phyloP scores from a whole-genome alignment of 177 flowering plant genomes.

The Vitis hybrid region DNA sequence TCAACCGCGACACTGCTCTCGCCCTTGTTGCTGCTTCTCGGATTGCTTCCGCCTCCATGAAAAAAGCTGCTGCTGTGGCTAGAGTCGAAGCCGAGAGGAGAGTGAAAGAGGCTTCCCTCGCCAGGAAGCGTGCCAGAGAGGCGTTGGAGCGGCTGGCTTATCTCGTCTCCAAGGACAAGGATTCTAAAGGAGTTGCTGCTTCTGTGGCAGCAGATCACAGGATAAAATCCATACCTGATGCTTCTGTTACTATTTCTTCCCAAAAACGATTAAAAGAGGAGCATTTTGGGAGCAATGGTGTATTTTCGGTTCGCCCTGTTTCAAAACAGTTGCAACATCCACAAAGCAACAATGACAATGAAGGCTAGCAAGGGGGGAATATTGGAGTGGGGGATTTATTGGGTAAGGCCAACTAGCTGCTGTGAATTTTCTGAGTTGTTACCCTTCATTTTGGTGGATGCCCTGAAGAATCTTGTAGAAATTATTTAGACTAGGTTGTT shows the following conservation, averaged over 20 bases:
- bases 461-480: neutral
- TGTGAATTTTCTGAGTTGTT: slow-evolving; percentile 7
- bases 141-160: slow-evolving; percentile 41
- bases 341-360: neutral
- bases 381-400: neutral
- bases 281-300: neutral
- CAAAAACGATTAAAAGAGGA: neutral
- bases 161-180: slow-evolving; percentile 16
- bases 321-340: neutral
- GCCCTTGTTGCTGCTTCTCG: slow-evolving; percentile 50
- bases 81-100: slow-evolving; percentile 48
- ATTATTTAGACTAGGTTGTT: slow-evolving; percentile 1
- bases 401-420: neutral
- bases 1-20: slow-evolving; percentile 20
- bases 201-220: neutral
- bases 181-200: neutral
- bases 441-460: too few relatives aligned
- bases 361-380: neutral
- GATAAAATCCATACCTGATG: neutral
- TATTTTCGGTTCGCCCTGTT: neutral
- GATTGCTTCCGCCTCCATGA: slow-evolving; percentile 51
- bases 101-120: slow-evolving; percentile 46
- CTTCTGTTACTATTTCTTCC: too few relatives aligned
- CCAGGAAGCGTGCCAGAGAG: slow-evolving; percentile 61
- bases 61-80: slow-evolving; percentile 38